These are phyloP conservation scores for Xylaria sp. DNA, from an alignment of 2,329 filamentous ascomycete genomes.

Conservation along the genomic window DNA sequence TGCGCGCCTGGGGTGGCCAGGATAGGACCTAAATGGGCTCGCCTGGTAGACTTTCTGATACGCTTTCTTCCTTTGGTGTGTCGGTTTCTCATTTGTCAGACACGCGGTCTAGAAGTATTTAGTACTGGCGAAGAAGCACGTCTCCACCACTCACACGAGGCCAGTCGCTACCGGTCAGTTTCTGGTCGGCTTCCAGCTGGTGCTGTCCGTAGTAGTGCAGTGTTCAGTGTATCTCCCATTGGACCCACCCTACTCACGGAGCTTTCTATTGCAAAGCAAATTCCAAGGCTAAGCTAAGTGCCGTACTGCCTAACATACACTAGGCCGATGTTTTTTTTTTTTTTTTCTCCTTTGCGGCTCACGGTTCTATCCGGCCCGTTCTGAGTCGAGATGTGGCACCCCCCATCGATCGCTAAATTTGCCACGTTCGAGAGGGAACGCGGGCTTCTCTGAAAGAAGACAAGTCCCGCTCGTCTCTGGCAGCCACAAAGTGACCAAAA, in stretches of 20 bases:
- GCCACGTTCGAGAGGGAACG: slow-evolving; percentile 28
- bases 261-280: slow-evolving; percentile 15
- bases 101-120: slow-evolving; percentile 24
- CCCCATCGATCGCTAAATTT: slow-evolving; percentile 19
- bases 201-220: too few relatives aligned
- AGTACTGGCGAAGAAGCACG: slow-evolving; percentile 19
- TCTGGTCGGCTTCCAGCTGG: background rate
- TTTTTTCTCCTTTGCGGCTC: slow-evolving; percentile 30
- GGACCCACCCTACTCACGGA: too few relatives aligned
- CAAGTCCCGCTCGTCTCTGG: slow-evolving; percentile 20
- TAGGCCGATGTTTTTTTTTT: background rate
- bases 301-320: background rate
- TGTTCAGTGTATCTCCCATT: too few relatives aligned
- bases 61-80: slow-evolving; percentile 35
- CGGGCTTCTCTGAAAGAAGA: slow-evolving; percentile 30
- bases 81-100: slow-evolving; percentile 46
- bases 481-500: slow-evolving; percentile 8
- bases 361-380: slow-evolving; percentile 14
- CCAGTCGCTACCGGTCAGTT: background rate
- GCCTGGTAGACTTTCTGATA: background rate
- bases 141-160: slow-evolving; percentile 28
- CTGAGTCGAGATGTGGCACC: slow-evolving; percentile 6
- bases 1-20: slow-evolving; percentile 13
- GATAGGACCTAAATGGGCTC: background rate
- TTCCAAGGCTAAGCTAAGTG: slow-evolving; percentile 12